Conservation (phyloP, 1,139 yeast genomes). For the Blastobotrys elegans region DNA sequence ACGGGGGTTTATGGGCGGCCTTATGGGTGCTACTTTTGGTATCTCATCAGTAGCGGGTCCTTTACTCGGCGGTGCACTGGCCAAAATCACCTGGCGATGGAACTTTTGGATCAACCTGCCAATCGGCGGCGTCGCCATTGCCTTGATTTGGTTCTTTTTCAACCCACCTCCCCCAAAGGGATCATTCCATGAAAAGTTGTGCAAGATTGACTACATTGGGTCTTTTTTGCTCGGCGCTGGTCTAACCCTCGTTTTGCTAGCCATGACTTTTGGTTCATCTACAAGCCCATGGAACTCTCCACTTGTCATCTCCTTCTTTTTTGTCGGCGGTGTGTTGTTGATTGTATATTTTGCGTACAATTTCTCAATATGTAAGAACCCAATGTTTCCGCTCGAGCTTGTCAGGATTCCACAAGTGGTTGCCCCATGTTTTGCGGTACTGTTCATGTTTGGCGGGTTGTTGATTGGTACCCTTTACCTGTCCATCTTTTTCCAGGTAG, state of each 20-base stretch:
- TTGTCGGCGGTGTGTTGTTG: constrained; percentile 45
- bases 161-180: constrained; percentile 50
- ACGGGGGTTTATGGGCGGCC: constrained; percentile 49
- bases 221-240: constrained; percentile 40
- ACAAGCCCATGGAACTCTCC: constrained; percentile 48
- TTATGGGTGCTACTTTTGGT: constrained; percentile 49
- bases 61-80: constrained; percentile 51
- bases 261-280: constrained; percentile 48
- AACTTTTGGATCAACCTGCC: constrained; percentile 69
- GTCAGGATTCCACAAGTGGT: constrained; percentile 29
- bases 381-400: constrained; percentile 43
- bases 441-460: constrained; percentile 43
- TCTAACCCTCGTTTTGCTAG: constrained; percentile 43
- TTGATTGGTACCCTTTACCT: constrained; percentile 43
- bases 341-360: constrained; percentile 46
- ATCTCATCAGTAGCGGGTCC: constrained; percentile 62
- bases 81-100: constrained; percentile 58
- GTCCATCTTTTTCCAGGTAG: constrained; percentile 54
- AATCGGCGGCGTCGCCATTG: constrained; percentile 52
- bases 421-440: constrained; percentile 39
- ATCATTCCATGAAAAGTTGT: constrained; percentile 38
- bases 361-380: constrained; percentile 41
- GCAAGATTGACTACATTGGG: constrained; percentile 45
- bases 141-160: constrained; percentile 43
- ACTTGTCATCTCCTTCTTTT: constrained; percentile 48